Conservation (phyloP, 371 early-diverging fungal species). For the Encephalitozoon intestinalis region DNA sequence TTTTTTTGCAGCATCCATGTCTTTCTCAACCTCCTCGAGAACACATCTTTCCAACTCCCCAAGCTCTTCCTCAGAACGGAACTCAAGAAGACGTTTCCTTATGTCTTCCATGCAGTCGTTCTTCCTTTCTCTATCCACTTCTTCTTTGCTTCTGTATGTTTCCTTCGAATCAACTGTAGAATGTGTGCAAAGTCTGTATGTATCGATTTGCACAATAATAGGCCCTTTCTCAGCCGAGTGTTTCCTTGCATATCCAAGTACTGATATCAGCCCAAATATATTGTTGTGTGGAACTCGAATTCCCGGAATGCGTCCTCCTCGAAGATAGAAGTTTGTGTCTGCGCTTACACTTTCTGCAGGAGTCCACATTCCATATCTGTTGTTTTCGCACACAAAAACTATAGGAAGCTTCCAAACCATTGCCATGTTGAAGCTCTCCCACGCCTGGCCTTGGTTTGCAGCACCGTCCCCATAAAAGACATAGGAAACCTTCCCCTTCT, state of each 20-base stretch:
- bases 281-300: slow-evolving; percentile 73
- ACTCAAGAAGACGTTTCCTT: background rate
- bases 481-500: slow-evolving; percentile 63
- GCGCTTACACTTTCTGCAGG: slow-evolving; percentile 76
- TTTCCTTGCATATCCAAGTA: slow-evolving; percentile 42
- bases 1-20: background rate
- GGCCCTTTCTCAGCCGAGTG: slow-evolving; percentile 66
- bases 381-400: slow-evolving; percentile 94
- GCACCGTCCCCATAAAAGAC: slow-evolving; percentile 96
- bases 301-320: slow-evolving; percentile 91
- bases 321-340: slow-evolving; percentile 80
- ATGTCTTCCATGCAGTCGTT: slow-evolving; percentile 34
- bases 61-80: background rate
- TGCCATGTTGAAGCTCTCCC: slow-evolving; percentile 97
- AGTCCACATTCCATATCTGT: slow-evolving; percentile 97
- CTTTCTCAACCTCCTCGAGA: background rate
- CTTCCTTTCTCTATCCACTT: slow-evolving; percentile 20
- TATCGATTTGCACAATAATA: slow-evolving; percentile 83
- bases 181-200: slow-evolving; percentile 96
- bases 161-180: slow-evolving; percentile 62
- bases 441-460: slow-evolving; percentile 96
- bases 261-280: slow-evolving; percentile 37
- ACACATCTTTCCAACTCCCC: background rate
- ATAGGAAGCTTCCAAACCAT: slow-evolving; percentile 90
- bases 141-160: slow-evolving; percentile 32